A percentile compares a stretch with the other conserved stretches of the same genome.
These are phyloP conservation scores for Brassica napus DNA, from an alignment of 345 rosid species.

Conservation along the genomic window Da-Ae NC_063449.1:37997501-37998000, in stretches of 20 bases:
- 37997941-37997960: conserved; percentile 39
- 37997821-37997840: conserved; percentile 13
- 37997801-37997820: conserved; percentile 40
- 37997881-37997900: conserved; percentile 66
- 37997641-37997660: conserved; percentile 43
- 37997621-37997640: conserved; percentile 48
- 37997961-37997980: conserved; percentile 41
- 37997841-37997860: background rate
- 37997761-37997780: conserved; percentile 19
- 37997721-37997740: conserved; percentile 38
- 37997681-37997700: conserved; percentile 33
- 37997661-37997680: conserved; percentile 52
- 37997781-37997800: conserved; percentile 56
- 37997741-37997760: conserved; percentile 11
- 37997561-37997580: conserved; percentile 32
- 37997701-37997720: conserved; percentile 17
- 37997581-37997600: conserved; percentile 41
- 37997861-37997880: conserved; percentile 68
- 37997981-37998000: conserved; percentile 8
- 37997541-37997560: conserved; percentile 41
- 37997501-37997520: conserved; percentile 25
- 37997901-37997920: conserved; percentile 37
- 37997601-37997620: conserved; percentile 35
- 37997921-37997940: conserved; percentile 39
- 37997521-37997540: conserved; percentile 37